Percentiles rank a stretch among this genome's conserved stretches.
Conservation (phyloP, 2,329 filamentous ascomycete genomes). For the Coniochaeta sp. region DNA sequence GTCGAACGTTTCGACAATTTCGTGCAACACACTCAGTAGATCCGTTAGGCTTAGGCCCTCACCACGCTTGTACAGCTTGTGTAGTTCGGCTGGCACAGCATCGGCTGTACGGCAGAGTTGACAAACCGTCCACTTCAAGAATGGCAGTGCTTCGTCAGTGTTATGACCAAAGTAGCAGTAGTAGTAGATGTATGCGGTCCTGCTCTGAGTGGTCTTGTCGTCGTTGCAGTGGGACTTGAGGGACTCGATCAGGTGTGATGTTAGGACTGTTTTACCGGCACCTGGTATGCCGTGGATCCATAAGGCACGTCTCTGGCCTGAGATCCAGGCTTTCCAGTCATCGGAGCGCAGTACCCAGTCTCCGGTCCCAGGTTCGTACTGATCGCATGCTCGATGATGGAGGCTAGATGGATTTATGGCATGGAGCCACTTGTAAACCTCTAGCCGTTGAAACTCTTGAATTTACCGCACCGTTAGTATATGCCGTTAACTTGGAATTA, state of each 20-base stretch:
- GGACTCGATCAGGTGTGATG: constrained; percentile 6
- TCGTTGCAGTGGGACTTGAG: neutral
- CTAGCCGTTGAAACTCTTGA: neutral
- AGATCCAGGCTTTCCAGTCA: constrained; percentile 8
- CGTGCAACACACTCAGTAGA: constrained; percentile 8
- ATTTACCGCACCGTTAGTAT: neutral
- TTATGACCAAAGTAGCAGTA: constrained; percentile 20
- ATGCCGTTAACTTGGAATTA: too few species aligned
- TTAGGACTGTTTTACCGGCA: constrained; percentile 11
- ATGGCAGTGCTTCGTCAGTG: constrained; percentile 18
- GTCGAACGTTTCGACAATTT: constrained; percentile 11
- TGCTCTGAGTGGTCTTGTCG: neutral
- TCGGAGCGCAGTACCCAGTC: constrained; percentile 8
- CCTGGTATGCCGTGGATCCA: constrained; percentile 12
- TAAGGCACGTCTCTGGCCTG: constrained; percentile 3
- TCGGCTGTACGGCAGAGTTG: constrained; percentile 15
- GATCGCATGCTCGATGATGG: constrained; percentile 1
- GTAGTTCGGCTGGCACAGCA: constrained; percentile 1
- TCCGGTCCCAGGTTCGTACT: constrained; percentile 7
- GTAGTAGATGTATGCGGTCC: constrained; percentile 14
- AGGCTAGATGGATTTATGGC: neutral
- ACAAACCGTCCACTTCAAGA: constrained; percentile 17
- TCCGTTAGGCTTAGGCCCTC: neutral
- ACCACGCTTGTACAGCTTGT: constrained; percentile 1
- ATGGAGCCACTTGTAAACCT: neutral